phyloP scores from a whole-genome alignment of 441 rosid species.

The Euphorbia schlechtendalii region DNA sequence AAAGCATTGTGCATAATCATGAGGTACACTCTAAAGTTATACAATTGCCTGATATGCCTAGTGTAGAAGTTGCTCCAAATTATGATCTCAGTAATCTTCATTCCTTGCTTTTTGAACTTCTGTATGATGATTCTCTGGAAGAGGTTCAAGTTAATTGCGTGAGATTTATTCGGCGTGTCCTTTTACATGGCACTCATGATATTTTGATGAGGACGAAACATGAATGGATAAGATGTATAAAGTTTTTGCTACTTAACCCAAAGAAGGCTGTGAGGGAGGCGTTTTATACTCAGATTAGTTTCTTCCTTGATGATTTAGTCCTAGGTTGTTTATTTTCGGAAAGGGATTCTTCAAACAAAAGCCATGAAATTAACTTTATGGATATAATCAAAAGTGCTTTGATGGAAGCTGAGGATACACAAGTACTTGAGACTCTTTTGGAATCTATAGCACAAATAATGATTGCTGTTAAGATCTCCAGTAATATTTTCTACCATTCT shows the following conservation, averaged over 20 bases:
- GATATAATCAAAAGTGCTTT: conserved; percentile 57
- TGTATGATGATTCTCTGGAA: conserved; percentile 68
- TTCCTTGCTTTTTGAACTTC: conserved; percentile 61
- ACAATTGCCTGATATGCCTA: conserved; percentile 31
- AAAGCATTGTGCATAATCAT: conserved; percentile 27
- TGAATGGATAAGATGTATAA: conserved; percentile 73
- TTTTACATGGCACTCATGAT: conserved; percentile 54
- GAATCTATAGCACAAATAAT: conserved; percentile 76
- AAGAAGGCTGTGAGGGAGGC: conserved; percentile 79
- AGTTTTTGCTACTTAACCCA: conserved; percentile 58
- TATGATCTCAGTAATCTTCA: conserved; percentile 42
- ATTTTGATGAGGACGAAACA: conserved; percentile 44
- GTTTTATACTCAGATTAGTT: conserved; percentile 75
- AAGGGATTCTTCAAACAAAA: conserved; percentile 35
- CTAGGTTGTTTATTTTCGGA: conserved; percentile 51
- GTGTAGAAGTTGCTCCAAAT: conserved; percentile 28
- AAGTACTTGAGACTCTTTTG: conserved; percentile 70
- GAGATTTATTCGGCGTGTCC: conserved; percentile 59
- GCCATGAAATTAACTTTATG: conserved; percentile 47
- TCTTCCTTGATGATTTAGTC: conserved; percentile 49
- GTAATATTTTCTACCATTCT: conserved; percentile 61
- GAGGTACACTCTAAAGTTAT: conserved; percentile 32
- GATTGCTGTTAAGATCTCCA: conserved; percentile 59
- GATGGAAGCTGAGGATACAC: conserved; percentile 55
- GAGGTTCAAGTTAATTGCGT: conserved; percentile 91